phyloP scores from a whole-genome alignment of 2,329 filamentous ascomycete genomes.

The Gaeumannomyces sp. region DNA sequence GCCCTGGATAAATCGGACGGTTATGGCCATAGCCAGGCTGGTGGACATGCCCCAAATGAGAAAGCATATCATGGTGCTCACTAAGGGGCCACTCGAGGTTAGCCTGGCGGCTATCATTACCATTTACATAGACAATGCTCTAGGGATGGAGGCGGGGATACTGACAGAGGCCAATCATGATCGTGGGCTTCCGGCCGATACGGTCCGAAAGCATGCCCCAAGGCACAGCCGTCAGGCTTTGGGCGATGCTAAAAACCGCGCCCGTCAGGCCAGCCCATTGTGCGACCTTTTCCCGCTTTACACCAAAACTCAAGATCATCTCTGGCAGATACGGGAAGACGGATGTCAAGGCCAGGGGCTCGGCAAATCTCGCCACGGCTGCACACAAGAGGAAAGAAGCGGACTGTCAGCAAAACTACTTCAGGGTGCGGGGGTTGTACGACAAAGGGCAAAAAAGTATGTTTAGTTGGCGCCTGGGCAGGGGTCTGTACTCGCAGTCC shows the following conservation, averaged over 20 bases:
- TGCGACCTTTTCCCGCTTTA: slow-evolving; percentile 65
- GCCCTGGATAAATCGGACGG: slow-evolving; percentile 71
- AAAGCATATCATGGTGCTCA: slow-evolving; percentile 75
- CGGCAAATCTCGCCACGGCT: slow-evolving; percentile 75
- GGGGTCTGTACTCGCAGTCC: too few relatives aligned
- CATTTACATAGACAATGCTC: neutral
- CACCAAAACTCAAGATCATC: slow-evolving; percentile 75
- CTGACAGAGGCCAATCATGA: slow-evolving; percentile 58
- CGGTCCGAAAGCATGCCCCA: slow-evolving; percentile 75
- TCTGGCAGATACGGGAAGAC: slow-evolving; percentile 68
- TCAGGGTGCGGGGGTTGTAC: too few relatives aligned
- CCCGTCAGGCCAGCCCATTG: slow-evolving; percentile 75
- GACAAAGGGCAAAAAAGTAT: too few relatives aligned
- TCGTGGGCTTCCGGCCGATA: slow-evolving; percentile 75
- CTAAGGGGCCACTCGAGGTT: neutral
- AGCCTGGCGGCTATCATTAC: neutral
- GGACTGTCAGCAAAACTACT: slow-evolving; percentile 25
- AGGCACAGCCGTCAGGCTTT: slow-evolving; percentile 64
- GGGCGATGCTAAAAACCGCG: slow-evolving; percentile 64
- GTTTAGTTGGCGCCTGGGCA: too few relatives aligned
- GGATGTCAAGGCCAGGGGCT: slow-evolving; percentile 66
- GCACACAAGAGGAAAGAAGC: slow-evolving; percentile 12
- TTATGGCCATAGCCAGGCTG: slow-evolving; percentile 72
- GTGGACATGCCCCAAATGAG: slow-evolving; percentile 79
- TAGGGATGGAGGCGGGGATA: neutral